Percentiles rank a stretch among this genome's conserved stretches.
Conservation (phyloP, 2,329 filamentous ascomycete species). For the Penicillium expansum region DNA sequence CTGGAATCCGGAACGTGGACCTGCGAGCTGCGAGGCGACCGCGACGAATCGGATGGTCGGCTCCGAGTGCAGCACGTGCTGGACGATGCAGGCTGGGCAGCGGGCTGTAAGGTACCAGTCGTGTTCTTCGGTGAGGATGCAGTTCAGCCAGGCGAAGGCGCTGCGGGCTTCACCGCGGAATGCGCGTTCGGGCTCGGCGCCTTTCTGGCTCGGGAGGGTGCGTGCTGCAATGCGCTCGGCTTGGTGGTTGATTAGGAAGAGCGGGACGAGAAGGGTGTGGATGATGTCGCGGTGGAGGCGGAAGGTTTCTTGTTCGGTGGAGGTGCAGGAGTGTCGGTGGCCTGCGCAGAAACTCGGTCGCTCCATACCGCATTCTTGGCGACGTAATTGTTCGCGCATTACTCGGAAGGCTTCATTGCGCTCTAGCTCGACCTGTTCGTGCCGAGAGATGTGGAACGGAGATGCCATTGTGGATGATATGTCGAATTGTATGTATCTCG, state of each 20-base stretch:
- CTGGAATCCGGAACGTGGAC: conserved; percentile 35
- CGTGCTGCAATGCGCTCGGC: conserved; percentile 53
- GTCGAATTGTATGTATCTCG: background rate
- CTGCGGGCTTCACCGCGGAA: conserved; percentile 56
- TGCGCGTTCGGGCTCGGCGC: conserved; percentile 56
- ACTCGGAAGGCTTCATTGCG: conserved; percentile 36
- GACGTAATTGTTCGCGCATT: conserved; percentile 35
- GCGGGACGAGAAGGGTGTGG: conserved; percentile 57
- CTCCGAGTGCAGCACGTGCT: conserved; percentile 45
- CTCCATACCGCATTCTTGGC: conserved; percentile 37
- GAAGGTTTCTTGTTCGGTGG: conserved; percentile 35
- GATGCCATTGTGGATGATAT: conserved; percentile 20
- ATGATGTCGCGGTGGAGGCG: conserved; percentile 58
- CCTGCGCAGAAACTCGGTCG: conserved; percentile 39
- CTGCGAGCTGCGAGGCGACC: conserved; percentile 42
- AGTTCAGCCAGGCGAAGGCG: conserved; percentile 59
- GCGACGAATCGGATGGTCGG: conserved; percentile 45
- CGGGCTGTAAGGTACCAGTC: conserved; percentile 58
- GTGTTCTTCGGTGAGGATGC: conserved; percentile 56
- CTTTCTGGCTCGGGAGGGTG: conserved; percentile 48
- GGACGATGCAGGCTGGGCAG: conserved; percentile 51
- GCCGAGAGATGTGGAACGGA: conserved; percentile 36
- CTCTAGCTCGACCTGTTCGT: conserved; percentile 32
- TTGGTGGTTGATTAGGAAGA: conserved; percentile 56
- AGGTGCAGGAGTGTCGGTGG: conserved; percentile 34